Evolutionary conservation across 2,329 filamentous ascomycete species (phyloP).

Genomic region (Ophiostoma perfectum): DNA sequence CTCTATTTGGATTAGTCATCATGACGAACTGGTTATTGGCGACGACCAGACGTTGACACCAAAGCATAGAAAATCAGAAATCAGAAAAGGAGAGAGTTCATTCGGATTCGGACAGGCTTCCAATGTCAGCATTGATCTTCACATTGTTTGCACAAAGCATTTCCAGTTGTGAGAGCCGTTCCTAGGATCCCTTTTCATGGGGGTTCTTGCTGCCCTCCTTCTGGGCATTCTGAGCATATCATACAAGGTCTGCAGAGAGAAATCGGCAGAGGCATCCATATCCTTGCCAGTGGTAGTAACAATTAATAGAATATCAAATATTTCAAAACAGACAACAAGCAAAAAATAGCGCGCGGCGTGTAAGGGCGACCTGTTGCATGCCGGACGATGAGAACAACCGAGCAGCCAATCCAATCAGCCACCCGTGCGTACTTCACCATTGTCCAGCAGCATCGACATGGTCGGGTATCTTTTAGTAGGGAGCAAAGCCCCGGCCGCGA

Average conservation of each 20-base stretch:
- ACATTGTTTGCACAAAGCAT: too few relatives aligned
- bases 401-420: too few relatives aligned
- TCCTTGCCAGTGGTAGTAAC: neutral
- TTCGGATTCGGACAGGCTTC: too few relatives aligned
- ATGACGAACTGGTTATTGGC: neutral
- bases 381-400: too few relatives aligned
- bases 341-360: neutral
- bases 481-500: conserved; percentile 44
- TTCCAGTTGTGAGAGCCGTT: too few relatives aligned
- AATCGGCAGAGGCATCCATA: neutral
- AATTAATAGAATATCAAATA: neutral
- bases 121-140: too few relatives aligned
- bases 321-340: neutral
- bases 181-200: too few relatives aligned
- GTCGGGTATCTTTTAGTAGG: conserved; percentile 1
- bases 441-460: neutral
- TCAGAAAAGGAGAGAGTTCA: too few relatives aligned
- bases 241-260: neutral
- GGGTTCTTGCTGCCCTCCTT: neutral
- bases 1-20: neutral
- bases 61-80: too few relatives aligned
- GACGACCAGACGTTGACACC: too few relatives aligned
- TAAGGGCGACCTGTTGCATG: too few relatives aligned
- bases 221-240: neutral
- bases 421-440: neutral